Evolutionary conservation across 371 early-diverging fungal species (phyloP), one percentile per base, ranked within the genome.

Genomic region (Syncephalastrum racemosum): DNA sequence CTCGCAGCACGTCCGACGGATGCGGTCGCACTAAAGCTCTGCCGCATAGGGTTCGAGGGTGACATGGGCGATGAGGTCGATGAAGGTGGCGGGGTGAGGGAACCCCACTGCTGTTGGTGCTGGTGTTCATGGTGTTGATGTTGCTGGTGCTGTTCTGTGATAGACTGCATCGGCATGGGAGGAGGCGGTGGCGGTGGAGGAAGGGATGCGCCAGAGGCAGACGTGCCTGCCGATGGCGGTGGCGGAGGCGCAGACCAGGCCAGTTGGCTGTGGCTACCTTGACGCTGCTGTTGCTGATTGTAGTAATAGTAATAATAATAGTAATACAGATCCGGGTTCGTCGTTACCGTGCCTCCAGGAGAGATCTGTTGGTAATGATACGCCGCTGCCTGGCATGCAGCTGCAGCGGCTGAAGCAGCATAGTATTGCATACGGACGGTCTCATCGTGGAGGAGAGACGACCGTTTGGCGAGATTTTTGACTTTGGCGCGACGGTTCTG

Each of bases 401-500:
- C 73, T 15, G 76, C 70, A 44, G 73, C 76, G 16, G 76, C 73
- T 47, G 64, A 60, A 16, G 76, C 76, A 20, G 75, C 78, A 55
- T 70, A 70, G 25, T 74, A 72, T 44, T 74, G 78, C 63, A 65
- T 65, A 24, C 70, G 58, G 14, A 70, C 50, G 6, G 77, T 75
- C 54, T 83, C 80, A 58, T 81, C 74, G 55, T 82, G 81, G 14
- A 79, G 63, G 20, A 79, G 70, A 42, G 79, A 71, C 10, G 80
- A 71, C 19, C 79, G 58, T 59, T 82, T 82, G n/a, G 79, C 80
- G 52, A 79, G 79, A 50, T 79, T 88, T 73, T 94, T 96, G 16
- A 88, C 87, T 68, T 95, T 96, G 25, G 96, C 95, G 27, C 99
- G 86, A 60, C 94, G 86, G 84, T 98, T 99, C 72, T 99, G 99